phyloP scores from a whole-genome alignment of 2,329 filamentous ascomycete genomes.

The Colletotrichum sp. region DNA sequence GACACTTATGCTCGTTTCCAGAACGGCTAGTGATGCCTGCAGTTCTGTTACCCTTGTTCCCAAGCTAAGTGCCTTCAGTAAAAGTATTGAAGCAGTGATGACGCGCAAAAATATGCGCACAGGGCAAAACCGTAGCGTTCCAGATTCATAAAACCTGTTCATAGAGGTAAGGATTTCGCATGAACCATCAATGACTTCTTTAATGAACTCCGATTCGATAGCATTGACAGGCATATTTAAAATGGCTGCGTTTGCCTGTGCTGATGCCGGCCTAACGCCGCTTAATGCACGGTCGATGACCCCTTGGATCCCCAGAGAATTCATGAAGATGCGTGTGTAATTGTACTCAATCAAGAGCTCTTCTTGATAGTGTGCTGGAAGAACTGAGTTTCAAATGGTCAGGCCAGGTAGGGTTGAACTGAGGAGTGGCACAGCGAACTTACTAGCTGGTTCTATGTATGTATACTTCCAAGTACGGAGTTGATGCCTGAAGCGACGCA shows the following conservation, averaged over 20 bases:
- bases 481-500: constrained; percentile 12
- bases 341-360: constrained; percentile 59
- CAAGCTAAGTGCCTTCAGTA: constrained; percentile 41
- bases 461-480: not conserved
- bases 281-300: constrained; percentile 57
- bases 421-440: not conserved
- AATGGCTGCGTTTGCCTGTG: constrained; percentile 29
- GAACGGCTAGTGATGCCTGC: not conserved
- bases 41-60: not conserved
- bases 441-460: not conserved
- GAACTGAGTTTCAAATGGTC: not conserved
- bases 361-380: not conserved
- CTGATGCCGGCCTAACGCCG: constrained; percentile 17
- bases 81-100: constrained; percentile 59
- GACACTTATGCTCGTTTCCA: not conserved
- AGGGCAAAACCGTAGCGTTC: constrained; percentile 54
- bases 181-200: constrained; percentile 60
- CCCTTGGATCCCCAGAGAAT: constrained; percentile 59
- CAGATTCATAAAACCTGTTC: constrained; percentile 49
- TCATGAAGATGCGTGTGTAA: constrained; percentile 46
- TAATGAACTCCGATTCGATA: constrained; percentile 59
- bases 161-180: constrained; percentile 56
- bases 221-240: constrained; percentile 42
- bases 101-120: constrained; percentile 59
- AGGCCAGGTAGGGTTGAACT: not conserved